Conservation (phyloP, 1,139 yeast genomes). For the Blastobotrys ciferrii region DNA sequence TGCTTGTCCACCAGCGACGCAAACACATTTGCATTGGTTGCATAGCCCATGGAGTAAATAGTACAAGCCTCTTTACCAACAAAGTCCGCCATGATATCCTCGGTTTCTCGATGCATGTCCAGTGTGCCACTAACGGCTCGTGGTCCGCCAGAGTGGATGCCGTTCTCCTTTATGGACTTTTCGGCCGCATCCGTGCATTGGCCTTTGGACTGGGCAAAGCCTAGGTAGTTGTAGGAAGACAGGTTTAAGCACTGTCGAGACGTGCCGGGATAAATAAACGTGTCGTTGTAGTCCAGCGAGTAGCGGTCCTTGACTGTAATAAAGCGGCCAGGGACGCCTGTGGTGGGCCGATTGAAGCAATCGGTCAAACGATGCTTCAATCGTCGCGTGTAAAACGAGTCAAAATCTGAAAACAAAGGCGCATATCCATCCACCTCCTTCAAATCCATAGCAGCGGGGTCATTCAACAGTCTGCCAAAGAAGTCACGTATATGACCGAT, state of each 20-base stretch:
- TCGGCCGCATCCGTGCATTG: slow-evolving; percentile 81
- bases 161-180: slow-evolving; percentile 60
- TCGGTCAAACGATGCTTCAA: slow-evolving; percentile 88
- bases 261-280: slow-evolving; percentile 70
- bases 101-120: slow-evolving; percentile 73
- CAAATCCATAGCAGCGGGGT: slow-evolving; percentile 60
- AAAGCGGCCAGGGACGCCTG: slow-evolving; percentile 95
- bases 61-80: slow-evolving; percentile 89
- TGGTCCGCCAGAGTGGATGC: slow-evolving; percentile 78
- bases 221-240: slow-evolving; percentile 89
- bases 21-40: slow-evolving; percentile 91
- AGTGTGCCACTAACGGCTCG: slow-evolving; percentile 73
- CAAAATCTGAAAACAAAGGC: slow-evolving; percentile 93
- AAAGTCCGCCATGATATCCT: slow-evolving; percentile 73
- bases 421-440: slow-evolving; percentile 87
- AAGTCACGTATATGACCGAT: slow-evolving; percentile 91
- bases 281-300: slow-evolving; percentile 55
- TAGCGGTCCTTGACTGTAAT: slow-evolving; percentile 77
- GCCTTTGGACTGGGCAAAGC: slow-evolving; percentile 95
- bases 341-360: slow-evolving; percentile 92
- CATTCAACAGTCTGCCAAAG: slow-evolving; percentile 71
- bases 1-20: slow-evolving; percentile 80
- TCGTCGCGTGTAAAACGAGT: slow-evolving; percentile 88
- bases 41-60: slow-evolving; percentile 90
- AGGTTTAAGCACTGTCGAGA: slow-evolving; percentile 77